Base-by-base conservation (phyloP, 805 yeast species). In the Wickerhamomyces chaumierensis region DNA sequence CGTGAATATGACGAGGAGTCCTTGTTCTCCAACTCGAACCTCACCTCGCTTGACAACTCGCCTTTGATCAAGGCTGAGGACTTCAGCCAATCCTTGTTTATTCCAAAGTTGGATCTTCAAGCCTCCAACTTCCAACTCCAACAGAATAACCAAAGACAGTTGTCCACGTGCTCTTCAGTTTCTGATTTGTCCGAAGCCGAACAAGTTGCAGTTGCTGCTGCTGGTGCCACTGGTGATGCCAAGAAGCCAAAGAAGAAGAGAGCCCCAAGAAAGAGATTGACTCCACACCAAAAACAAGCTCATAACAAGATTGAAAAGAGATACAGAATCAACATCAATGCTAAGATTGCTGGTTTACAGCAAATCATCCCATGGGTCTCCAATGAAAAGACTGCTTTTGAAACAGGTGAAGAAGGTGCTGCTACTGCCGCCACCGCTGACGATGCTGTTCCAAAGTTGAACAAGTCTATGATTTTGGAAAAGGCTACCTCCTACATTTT, bases 281-380 rank as follows among this genome's bases (percentile, higher is more conserved):
- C 79, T 8, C 64, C 65, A 5, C 66, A 68, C 46, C 86, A 79
- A 57, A 76, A 78, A 47, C 74, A 74, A 48, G 84, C 84, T 0
- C 88, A 80, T 53, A 79, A 79, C 60, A 75, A 73, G 56, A 77
- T 80, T 44, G 87, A 80, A 52, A 76, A 79, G 53, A 69, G 78
- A 42, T 79, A 80, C 56, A 63, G 86, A 53, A 78, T 77, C 43
- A 79, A 79, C 55, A 78, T 80, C 55, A 79, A 79, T 53, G 73
- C 81, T 12, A 79, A 78, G 54, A 80, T 80, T 40, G 81, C 81
- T 4, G 75, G 76, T 23, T 58, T 79, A 39, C 83, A 78, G 51
- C 71, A 69, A 48, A 65, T 79, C 18, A 78, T 80, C 28, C 87
- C 87, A 12, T 73, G 80, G 75, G 73, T 78, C 38, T 71, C 78